Base-by-base conservation (phyloP, 2,329 filamentous ascomycete species). In the Penicillium sp. region DNA sequence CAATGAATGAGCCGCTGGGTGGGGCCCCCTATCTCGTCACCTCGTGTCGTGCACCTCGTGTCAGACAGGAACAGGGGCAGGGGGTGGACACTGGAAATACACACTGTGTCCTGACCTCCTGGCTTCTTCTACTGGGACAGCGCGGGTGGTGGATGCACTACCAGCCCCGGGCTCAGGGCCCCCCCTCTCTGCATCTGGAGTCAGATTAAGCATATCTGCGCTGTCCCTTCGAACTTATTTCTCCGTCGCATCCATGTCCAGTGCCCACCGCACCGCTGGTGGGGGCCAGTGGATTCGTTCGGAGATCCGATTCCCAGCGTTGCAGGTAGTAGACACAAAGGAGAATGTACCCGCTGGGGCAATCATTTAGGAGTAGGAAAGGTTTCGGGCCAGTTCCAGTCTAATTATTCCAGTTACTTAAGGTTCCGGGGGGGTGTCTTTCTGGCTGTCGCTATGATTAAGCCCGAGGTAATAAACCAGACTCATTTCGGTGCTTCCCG, bases 161-260 rank as follows among this genome's bases (percentile, higher is more conserved):
- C 49, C 49, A 10, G 5, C 31, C 31, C 31, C 31, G 2, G 25
- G 6, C 31, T 31, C 31, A 31, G 31, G 31, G 5, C 17, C 49
- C 31, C 31, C n/a, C 49, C 49, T 41, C 49, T 28, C 20, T 52
- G 49, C 60, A 63, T 65, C 60, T 67, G 67, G 64, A 67, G 67
- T 69, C 60, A 65, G 65, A 62, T 69, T 69, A 69, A 69, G 67
- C 67, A 69, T 69, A 69, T 69, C 65, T 68, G 60, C 57, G 59
- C 31, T 65, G 56, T 64, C 59, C 64, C 63, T 62, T 64, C 56
- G 53, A 59, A 65, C 55, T 63, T 66, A 49, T 68, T 65, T 62
- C 59, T 66, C 65, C 67, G 64, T 67, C 50, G 57, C 65, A 69
- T 64, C 67, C 65, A 68, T 69, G 67, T 68, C 56, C 63, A 65